Evolutionary conservation across 345 rosid species (phyloP).

Genomic region (Balakata baccata): DNA sequence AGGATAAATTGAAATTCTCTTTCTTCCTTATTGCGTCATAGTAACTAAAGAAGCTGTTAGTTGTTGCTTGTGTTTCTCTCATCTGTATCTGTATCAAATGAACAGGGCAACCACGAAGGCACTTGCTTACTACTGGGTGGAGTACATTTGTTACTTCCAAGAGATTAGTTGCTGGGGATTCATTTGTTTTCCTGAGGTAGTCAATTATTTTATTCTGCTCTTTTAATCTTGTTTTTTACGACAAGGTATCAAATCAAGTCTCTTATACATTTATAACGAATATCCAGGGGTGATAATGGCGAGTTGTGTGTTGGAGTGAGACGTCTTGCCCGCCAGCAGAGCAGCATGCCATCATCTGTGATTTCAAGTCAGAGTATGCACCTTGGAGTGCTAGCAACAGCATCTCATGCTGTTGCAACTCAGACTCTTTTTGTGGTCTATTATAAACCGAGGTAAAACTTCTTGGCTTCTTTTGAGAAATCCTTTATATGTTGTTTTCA

Average conservation of each 20-base stretch:
- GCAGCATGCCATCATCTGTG: conserved; percentile 78
- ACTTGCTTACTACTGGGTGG: conserved; percentile 94
- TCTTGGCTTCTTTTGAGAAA: neutral
- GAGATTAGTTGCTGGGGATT: conserved; percentile 85
- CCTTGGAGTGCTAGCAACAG: conserved; percentile 94
- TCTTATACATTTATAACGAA: neutral
- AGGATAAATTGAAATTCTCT: too few relatives aligned
- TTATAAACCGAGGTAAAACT: conserved; percentile 77
- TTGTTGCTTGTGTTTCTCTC: neutral
- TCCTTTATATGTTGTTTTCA: too few relatives aligned
- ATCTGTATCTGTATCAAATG: neutral
- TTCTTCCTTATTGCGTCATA: too few relatives aligned
- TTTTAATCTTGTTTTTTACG: neutral
- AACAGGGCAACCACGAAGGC: conserved; percentile 91
- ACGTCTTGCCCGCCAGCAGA: conserved; percentile 65
- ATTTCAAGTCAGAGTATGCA: conserved; percentile 97
- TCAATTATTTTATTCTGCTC: neutral
- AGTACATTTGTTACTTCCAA: conserved; percentile 91
- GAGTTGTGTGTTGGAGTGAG: conserved; percentile 82
- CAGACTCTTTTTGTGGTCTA: conserved; percentile 70
- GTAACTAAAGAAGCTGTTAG: too few relatives aligned
- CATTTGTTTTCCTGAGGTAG: conserved; percentile 87
- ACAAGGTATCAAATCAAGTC: neutral
- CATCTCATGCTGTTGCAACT: conserved; percentile 76
- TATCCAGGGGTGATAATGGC: conserved; percentile 61